Evolutionary conservation across 2,329 filamentous ascomycete species (phyloP).

Genomic region (Talaromyces funiculosus): DNA sequence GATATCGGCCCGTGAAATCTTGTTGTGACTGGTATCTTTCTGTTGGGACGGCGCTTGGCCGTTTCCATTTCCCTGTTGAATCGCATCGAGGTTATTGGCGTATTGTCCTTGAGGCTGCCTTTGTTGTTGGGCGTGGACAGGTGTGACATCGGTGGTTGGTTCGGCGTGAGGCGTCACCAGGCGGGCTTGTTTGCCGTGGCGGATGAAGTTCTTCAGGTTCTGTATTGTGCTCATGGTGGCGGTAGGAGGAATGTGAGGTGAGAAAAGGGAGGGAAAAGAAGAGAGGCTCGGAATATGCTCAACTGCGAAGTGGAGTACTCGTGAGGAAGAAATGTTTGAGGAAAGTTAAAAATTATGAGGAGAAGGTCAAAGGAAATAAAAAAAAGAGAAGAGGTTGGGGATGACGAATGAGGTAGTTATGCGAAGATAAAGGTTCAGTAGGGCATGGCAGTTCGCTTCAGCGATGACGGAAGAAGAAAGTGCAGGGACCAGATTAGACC

Average conservation of each 20-base stretch:
- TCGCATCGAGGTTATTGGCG: conserved; percentile 56
- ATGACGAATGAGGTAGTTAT: neutral
- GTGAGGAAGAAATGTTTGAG: neutral
- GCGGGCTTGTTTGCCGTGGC: conserved; percentile 93
- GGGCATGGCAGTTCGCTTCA: neutral
- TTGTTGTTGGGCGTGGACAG: conserved; percentile 60
- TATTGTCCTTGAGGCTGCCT: conserved; percentile 45
- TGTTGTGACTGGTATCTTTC: conserved; percentile 49
- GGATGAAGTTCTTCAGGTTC: conserved; percentile 96
- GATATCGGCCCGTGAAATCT: conserved; percentile 55
- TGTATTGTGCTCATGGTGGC: conserved; percentile 67
- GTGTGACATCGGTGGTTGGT: conserved; percentile 58
- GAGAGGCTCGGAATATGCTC: neutral
- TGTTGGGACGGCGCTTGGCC: conserved; percentile 56
- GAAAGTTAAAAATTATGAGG: neutral
- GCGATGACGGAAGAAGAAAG: conserved; percentile 10
- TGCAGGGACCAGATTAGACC: conserved; percentile 4
- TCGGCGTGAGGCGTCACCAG: conserved; percentile 56
- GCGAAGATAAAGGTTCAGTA: neutral
- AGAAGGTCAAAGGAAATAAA: neutral
- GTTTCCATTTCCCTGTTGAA: conserved; percentile 62
- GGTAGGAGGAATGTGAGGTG: neutral
- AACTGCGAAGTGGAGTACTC: neutral
- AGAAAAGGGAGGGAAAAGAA: neutral
- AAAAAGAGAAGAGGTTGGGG: neutral